Evolutionary conservation across 2,329 filamentous ascomycete genomes (phyloP).

Genomic region (Beauveria pseudobassiana): DNA sequence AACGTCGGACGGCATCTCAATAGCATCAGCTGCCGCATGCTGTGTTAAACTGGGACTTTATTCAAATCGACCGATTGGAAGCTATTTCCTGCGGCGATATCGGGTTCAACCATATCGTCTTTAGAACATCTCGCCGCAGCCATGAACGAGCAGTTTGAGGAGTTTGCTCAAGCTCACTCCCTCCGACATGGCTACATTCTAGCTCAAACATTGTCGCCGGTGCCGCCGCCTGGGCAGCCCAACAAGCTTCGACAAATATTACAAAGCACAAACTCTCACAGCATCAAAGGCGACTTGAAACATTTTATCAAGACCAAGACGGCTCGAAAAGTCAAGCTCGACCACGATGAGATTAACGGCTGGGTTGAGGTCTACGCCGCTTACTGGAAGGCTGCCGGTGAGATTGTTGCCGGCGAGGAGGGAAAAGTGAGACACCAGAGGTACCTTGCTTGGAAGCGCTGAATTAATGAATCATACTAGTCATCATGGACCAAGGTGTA

Average conservation of each 20-base stretch:
- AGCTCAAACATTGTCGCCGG: slow-evolving; percentile 66
- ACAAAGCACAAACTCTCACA: slow-evolving; percentile 60
- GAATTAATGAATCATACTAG: slow-evolving; percentile 18
- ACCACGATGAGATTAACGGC: slow-evolving; percentile 62
- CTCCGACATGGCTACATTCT: slow-evolving; percentile 63
- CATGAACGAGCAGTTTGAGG: slow-evolving; percentile 68
- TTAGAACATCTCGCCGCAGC: slow-evolving; percentile 13
- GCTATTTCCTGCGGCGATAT: not conserved
- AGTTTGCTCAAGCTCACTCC: slow-evolving; percentile 64
- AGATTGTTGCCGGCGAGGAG: slow-evolving; percentile 52
- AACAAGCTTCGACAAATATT: slow-evolving; percentile 63
- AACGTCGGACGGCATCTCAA: not conserved
- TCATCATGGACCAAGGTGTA: slow-evolving; percentile 79
- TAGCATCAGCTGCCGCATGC: not conserved
- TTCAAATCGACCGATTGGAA: not conserved
- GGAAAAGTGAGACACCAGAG: slow-evolving; percentile 24
- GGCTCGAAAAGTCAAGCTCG: slow-evolving; percentile 43
- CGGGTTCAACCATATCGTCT: not conserved
- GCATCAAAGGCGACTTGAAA: slow-evolving; percentile 61
- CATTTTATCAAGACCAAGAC: slow-evolving; percentile 61
- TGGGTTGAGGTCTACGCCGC: slow-evolving; percentile 80
- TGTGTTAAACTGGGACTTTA: not conserved
- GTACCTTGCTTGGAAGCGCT: not conserved
- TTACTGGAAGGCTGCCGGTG: slow-evolving; percentile 77
- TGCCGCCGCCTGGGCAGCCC: slow-evolving; percentile 53